Base-by-base conservation (phyloP, 805 yeast species). In the Candida maris region DNA sequence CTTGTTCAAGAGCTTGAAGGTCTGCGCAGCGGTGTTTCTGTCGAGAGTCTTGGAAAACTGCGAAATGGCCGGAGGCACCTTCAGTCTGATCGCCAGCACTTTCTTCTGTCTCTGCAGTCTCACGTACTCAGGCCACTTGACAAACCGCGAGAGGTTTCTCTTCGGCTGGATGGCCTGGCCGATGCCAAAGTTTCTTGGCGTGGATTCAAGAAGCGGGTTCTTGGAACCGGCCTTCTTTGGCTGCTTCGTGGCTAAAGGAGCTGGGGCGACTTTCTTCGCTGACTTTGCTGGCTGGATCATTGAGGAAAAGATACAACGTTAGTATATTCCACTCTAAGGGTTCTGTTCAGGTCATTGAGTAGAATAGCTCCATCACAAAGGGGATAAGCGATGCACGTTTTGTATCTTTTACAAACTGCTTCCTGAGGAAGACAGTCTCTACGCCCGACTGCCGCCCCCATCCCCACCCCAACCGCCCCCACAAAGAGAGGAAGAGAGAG, bases 91-190 rank as follows among this genome's bases (percentile, higher is more conserved):
- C 61, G 80, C 74, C 70, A 88, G 78, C 70, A 88, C 83, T 80
- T 88, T 88, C 82, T 81, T 88, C 76, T 89, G 96, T 79, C 97
- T 87, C 78, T 88, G 97, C 61, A 88, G 77, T 75, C 94, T 85
- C 59, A 88, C 93, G 70, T 87, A 86, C 73, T 83, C 89, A 68
- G 97, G 97, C 97, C 96, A 88, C 74, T 84, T 89, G 66, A 88
- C 96, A 68, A 84, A 87, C 73, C 96, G 87, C 50, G 91, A 73
- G 65, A 89, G 81, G 85, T 89, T 85, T 75, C 91, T 81, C 78
- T 81, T 85, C 68, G 85, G 94, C 72, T 88, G 96, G 59, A 88
- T 60, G 56, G 81, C 73, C 77, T 89, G 96, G 62, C 97, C 97
- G 59, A 88, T 82, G 73, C 96, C 96, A 63, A 81, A 87, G 75